Conservation (phyloP, 306 rosid genomes). For the Cicer chorassanicum region DNA sequence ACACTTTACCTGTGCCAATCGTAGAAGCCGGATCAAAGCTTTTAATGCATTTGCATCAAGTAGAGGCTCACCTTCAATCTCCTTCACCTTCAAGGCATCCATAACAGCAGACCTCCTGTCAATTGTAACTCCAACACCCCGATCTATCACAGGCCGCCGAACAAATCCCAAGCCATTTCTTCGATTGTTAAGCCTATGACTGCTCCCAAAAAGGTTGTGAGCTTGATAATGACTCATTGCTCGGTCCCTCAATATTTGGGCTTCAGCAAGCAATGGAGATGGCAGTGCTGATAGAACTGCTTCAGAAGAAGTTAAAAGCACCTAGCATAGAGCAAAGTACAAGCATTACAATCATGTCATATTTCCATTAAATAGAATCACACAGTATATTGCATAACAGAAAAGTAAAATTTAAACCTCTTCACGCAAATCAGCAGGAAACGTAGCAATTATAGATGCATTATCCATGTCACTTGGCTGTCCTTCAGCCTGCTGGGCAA, state of each 20-base stretch:
- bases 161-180: slow-evolving; percentile 93
- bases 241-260: slow-evolving; percentile 89
- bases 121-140: slow-evolving; percentile 90
- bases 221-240: slow-evolving; percentile 98
- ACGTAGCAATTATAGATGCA: slow-evolving; percentile 96
- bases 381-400: slow-evolving; percentile 24
- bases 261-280: slow-evolving; percentile 90
- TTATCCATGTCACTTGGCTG: slow-evolving; percentile 99
- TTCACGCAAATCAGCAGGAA: slow-evolving; percentile 99
- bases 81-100: slow-evolving; percentile 76
- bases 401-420: slow-evolving; percentile 65
- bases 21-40: slow-evolving; percentile 83
- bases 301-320: slow-evolving; percentile 92
- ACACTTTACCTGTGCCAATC: slow-evolving; percentile 81
- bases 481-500: slow-evolving; percentile 94
- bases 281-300: slow-evolving; percentile 93
- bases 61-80: slow-evolving; percentile 87
- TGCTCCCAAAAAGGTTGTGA: slow-evolving; percentile 75
- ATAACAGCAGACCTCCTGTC: slow-evolving; percentile 78
- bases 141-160: slow-evolving; percentile 78
- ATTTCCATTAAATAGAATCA: slow-evolving; percentile 21
- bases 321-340: slow-evolving; percentile 56
- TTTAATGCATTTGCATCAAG: slow-evolving; percentile 81
- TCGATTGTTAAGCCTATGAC: slow-evolving; percentile 75
- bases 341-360: slow-evolving; percentile 32